Evolutionary conservation across 768 basidiomycete species (phyloP).

Genomic region (Cystofilobasidium macerans): DNA sequence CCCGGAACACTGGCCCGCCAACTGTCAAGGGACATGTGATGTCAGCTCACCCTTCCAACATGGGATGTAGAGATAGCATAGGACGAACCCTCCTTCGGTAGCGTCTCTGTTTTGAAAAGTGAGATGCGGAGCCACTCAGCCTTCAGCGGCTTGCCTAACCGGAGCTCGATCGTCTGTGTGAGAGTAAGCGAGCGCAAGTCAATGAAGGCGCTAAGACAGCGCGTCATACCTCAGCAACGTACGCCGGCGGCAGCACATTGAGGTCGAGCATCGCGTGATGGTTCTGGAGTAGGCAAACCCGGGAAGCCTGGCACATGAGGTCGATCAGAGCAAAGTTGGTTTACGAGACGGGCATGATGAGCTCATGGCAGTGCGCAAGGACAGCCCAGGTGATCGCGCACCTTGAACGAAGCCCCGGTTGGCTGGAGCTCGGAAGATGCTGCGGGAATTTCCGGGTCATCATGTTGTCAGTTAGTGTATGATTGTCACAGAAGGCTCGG

Average conservation of each 20-base stretch:
- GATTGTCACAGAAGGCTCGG: too few relatives aligned
- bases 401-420: constrained; percentile 19
- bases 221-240: background rate
- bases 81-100: constrained; percentile 13
- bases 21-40: background rate
- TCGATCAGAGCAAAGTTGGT: background rate
- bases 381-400: too few relatives aligned
- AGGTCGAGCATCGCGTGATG: background rate
- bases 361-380: too few relatives aligned
- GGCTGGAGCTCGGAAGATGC: constrained; percentile 16
- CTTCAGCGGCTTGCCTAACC: constrained; percentile 14
- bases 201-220: background rate
- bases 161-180: constrained; percentile 17
- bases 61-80: background rate
- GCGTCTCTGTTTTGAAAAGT: constrained; percentile 19
- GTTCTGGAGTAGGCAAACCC: background rate
- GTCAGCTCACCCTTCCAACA: too few relatives aligned
- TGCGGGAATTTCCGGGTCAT: too few relatives aligned
- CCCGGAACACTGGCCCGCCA: background rate
- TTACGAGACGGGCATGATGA: too few relatives aligned
- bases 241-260: background rate
- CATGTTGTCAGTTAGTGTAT: too few relatives aligned
- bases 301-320: background rate
- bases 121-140: constrained; percentile 16
- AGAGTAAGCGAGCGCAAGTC: too few relatives aligned